These are phyloP conservation scores for Fusarium sp. DNA, from an alignment of 2,329 filamentous ascomycete genomes.

Conservation along the genomic window DNA sequence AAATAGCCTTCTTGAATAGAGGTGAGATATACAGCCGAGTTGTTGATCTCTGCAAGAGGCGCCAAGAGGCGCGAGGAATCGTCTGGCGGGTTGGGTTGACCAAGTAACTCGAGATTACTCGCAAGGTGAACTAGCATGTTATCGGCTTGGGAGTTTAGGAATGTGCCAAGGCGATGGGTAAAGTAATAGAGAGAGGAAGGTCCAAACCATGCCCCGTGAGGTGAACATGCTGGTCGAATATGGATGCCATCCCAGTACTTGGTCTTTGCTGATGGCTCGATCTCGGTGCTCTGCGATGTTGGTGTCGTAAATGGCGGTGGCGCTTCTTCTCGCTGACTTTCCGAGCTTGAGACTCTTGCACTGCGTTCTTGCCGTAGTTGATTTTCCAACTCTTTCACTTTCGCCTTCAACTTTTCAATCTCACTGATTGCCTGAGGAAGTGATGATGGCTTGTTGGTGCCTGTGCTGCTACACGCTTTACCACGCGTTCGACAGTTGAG, in stretches of 20 bases:
- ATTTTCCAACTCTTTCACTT: neutral
- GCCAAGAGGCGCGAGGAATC: neutral
- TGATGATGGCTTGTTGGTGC: neutral
- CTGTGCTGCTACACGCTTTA: neutral
- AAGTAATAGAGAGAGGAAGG: neutral
- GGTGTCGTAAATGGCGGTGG: neutral
- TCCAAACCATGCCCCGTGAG: neutral
- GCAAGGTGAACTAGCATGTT: neutral
- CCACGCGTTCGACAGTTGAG: constrained; percentile 14
- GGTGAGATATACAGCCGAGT: neutral
- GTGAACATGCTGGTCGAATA: neutral
- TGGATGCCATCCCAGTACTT: neutral
- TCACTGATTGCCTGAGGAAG: neutral
- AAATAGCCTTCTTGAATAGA: neutral
- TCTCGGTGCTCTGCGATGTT: neutral
- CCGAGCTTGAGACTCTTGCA: neutral
- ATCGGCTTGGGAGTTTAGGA: neutral
- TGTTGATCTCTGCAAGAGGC: neutral
- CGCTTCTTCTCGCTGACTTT: neutral
- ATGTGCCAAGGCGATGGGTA: neutral
- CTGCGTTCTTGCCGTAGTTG: neutral
- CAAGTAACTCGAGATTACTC: neutral
- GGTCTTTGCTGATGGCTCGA: neutral
- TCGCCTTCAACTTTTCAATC: neutral
- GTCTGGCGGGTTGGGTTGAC: neutral